Evolutionary conservation across 345 rosid genomes (phyloP).

Genomic region (Boechera retrofracta): DNA sequence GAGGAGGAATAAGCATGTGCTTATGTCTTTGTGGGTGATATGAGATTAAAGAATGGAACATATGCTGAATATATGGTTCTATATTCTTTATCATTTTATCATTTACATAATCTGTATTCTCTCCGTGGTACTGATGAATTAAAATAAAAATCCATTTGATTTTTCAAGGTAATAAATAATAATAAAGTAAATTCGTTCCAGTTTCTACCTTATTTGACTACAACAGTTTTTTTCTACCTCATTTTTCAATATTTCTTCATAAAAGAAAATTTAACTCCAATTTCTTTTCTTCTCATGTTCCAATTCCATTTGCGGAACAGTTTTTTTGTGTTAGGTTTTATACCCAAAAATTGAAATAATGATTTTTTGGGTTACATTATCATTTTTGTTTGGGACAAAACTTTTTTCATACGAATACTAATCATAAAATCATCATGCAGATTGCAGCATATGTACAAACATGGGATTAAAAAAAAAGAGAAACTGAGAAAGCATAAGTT

Average conservation of each 20-base stretch:
- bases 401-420: too few species aligned
- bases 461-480: too few species aligned
- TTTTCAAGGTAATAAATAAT: background rate
- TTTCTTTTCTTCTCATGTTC: background rate
- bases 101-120: background rate
- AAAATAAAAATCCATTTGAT: background rate
- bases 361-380: too few species aligned
- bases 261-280: too few species aligned
- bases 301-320: too few species aligned
- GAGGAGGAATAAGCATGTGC: constrained; percentile 7
- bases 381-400: too few species aligned
- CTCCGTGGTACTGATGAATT: background rate
- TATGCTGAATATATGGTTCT: background rate
- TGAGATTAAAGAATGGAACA: constrained; percentile 11
- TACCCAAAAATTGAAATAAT: too few species aligned
- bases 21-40: background rate
- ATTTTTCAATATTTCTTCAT: background rate
- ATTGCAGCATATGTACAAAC: too few species aligned
- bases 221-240: background rate
- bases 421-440: too few species aligned
- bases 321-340: too few species aligned
- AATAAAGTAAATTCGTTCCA: background rate
- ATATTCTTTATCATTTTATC: background rate
- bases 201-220: background rate
- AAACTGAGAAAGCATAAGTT: too few species aligned